Evolutionary conservation across 78 protist species (phyloP), one percentile per base, ranked within the genome.

Genomic region (Dictyostelium brefeldianum): DNA sequence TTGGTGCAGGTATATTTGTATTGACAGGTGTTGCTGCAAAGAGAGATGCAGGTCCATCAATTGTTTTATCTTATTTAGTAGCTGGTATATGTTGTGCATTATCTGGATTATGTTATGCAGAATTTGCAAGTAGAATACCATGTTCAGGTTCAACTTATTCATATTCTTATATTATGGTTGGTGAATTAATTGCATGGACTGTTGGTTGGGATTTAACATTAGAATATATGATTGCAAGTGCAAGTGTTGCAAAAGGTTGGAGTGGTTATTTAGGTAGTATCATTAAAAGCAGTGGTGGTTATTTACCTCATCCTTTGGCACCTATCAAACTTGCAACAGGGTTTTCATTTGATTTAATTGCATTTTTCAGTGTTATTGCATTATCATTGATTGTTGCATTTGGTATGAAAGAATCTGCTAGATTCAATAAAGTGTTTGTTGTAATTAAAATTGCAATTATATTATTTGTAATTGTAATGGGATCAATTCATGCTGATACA

Each of bases 1-100:
- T 96, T 46, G 97, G 97, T 9, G 91, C 96, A 1, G 97, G 97
- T 31, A 92, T 96, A 8, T 96, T 96, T 57, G 97, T 96, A 11
- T n/a, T 93, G 36, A 82, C 96, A 2, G 97, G 97, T 59, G 81
- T 81, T 18, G 97, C 96, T 5, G 96, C 97, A 18, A 25, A 62
- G 11, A 74, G 57, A 2, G 74, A 83, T 20, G 97, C 97, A 0
- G 97, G 97, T 0, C 97, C 97, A 14, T 95, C 90, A 27, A 75
- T 93, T 15, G 18, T 83, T 3, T 25, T 96, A 14, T 59, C 84
- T 27, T 96, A 71, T 57, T 27, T 84, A 0, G 18, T 92, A 1
- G 54, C 96, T 20, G 95, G 94, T 27, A 20, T 89, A 17, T 81
- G 94, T 20, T 83, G 95, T 75, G 64, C 83, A 17, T 41, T 90